These are phyloP conservation scores for Jasminum sambac DNA, from an alignment of 257 asterid species.

Conservation along the genomic window DNA sequence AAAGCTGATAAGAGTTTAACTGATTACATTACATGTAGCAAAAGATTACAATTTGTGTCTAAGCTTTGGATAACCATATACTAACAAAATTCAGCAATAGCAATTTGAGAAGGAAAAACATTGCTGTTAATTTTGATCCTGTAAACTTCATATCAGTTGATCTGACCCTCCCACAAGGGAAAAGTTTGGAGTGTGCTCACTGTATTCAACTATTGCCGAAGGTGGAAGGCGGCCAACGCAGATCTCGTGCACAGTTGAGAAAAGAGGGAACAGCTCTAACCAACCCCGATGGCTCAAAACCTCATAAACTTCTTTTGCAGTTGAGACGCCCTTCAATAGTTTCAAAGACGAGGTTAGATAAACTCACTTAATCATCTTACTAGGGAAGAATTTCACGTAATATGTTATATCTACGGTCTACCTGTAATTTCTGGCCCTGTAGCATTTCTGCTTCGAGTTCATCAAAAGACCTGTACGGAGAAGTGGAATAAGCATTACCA, in stretches of 20 bases:
- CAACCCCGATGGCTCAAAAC: constrained; percentile 75
- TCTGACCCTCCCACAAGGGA: constrained; percentile 54
- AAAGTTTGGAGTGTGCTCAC: constrained; percentile 56
- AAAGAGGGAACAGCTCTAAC: constrained; percentile 86
- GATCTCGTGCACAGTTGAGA: constrained; percentile 85
- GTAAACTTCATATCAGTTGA: constrained; percentile 32
- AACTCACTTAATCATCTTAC: constrained; percentile 1
- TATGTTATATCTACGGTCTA: constrained; percentile 34
- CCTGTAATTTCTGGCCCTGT: constrained; percentile 95
- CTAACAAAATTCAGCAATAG: constrained; percentile 1
- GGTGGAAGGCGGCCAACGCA: constrained; percentile 79
- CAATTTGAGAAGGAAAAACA: background rate
- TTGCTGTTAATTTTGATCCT: constrained; percentile 5
- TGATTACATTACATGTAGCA: background rate
- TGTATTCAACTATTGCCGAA: constrained; percentile 65
- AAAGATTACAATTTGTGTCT: background rate
- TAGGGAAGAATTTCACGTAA: background rate
- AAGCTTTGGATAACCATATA: constrained; percentile 7
- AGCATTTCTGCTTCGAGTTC: constrained; percentile 92
- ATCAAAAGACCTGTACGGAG: constrained; percentile 55
- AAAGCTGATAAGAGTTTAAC: constrained; percentile 4
- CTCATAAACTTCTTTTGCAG: constrained; percentile 84
- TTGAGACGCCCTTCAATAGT: constrained; percentile 71
- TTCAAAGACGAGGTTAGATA: background rate
- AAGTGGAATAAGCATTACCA: constrained; percentile 3